phyloP scores from a whole-genome alignment of 2,329 filamentous ascomycete species.

The Colletotrichum navitas region DNA sequence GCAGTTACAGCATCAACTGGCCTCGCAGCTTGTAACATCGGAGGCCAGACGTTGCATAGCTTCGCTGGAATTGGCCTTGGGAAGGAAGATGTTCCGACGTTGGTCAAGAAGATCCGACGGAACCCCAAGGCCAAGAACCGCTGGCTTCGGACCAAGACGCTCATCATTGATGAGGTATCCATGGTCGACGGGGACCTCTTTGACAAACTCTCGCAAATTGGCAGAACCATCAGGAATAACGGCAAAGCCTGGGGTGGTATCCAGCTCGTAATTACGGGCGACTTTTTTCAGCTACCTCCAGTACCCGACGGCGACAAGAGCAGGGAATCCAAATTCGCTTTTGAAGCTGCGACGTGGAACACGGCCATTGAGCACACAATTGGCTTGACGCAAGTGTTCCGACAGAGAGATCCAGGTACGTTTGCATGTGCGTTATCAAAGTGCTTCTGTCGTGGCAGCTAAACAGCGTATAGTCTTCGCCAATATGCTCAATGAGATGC shows the following conservation, averaged over 20 bases:
- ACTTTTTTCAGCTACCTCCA: slow-evolving; percentile 97
- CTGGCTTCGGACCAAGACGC: slow-evolving; percentile 88
- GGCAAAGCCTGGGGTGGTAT: slow-evolving; percentile 95
- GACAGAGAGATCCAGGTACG: slow-evolving; percentile 84
- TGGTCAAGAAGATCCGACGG: slow-evolving; percentile 91
- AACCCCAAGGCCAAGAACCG: slow-evolving; percentile 90
- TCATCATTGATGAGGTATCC: slow-evolving; percentile 95
- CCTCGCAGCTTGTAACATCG: slow-evolving; percentile 95
- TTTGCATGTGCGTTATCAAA: slow-evolving; percentile 18
- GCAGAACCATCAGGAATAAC: slow-evolving; percentile 87
- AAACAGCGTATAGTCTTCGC: slow-evolving; percentile 74
- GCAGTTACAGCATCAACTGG: slow-evolving; percentile 97
- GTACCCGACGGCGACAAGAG: slow-evolving; percentile 81
- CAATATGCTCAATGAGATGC: slow-evolving; percentile 97
- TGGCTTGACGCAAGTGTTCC: slow-evolving; percentile 93
- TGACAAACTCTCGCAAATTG: slow-evolving; percentile 93
- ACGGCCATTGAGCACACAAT: slow-evolving; percentile 97
- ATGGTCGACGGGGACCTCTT: slow-evolving; percentile 99
- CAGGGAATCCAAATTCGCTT: slow-evolving; percentile 85
- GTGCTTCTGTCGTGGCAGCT: slow-evolving; percentile 17
- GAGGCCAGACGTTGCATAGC: slow-evolving; percentile 94
- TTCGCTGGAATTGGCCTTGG: slow-evolving; percentile 96
- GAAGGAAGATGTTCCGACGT: slow-evolving; percentile 83
- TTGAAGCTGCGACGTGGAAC: slow-evolving; percentile 91
- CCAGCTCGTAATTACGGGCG: slow-evolving; percentile 93